Evolutionary conservation across 31 red algal genomes (phyloP).

Genomic region (Porphyra umbilicalis): DNA sequence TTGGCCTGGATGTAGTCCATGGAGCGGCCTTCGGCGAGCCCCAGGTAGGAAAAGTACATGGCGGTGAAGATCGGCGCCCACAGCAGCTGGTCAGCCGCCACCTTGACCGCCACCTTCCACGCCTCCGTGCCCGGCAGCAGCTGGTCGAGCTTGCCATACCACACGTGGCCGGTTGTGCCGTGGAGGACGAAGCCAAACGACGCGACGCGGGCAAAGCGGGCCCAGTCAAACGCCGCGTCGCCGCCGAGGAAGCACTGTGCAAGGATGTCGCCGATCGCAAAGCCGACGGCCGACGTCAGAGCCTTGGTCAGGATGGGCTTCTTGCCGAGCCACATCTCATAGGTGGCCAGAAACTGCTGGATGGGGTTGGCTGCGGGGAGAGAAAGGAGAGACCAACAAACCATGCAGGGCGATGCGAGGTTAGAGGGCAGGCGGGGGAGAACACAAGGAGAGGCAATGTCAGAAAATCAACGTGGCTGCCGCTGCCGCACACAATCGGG

Average conservation of each 20-base stretch:
- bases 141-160: slow-evolving; percentile 57
- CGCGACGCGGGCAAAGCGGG: slow-evolving; percentile 63
- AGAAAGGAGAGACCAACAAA: background rate
- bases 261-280: slow-evolving; percentile 68
- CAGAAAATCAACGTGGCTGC: no score
- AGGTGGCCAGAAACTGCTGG: slow-evolving; percentile 14
- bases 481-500: no score
- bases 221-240: slow-evolving; percentile 38
- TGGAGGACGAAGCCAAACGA: slow-evolving; percentile 88
- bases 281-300: slow-evolving; percentile 63
- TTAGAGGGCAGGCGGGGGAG: no score
- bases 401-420: no score
- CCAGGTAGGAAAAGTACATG: slow-evolving; percentile 71
- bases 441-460: no score
- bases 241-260: slow-evolving; percentile 74
- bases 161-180: slow-evolving; percentile 83
- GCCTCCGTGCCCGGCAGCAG: slow-evolving; percentile 58
- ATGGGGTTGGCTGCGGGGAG: slow-evolving; percentile 18
- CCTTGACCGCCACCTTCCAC: slow-evolving; percentile 74
- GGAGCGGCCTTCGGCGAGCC: slow-evolving; percentile 42
- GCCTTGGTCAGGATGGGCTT: slow-evolving; percentile 37
- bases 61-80: slow-evolving; percentile 85
- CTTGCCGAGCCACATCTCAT: slow-evolving; percentile 11
- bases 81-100: slow-evolving; percentile 74
- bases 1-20: slow-evolving; percentile 54